Evolutionary conservation across 2,329 filamentous ascomycete species (phyloP), one percentile per base, ranked within the genome.

Genomic region (Phoma herbarum): DNA sequence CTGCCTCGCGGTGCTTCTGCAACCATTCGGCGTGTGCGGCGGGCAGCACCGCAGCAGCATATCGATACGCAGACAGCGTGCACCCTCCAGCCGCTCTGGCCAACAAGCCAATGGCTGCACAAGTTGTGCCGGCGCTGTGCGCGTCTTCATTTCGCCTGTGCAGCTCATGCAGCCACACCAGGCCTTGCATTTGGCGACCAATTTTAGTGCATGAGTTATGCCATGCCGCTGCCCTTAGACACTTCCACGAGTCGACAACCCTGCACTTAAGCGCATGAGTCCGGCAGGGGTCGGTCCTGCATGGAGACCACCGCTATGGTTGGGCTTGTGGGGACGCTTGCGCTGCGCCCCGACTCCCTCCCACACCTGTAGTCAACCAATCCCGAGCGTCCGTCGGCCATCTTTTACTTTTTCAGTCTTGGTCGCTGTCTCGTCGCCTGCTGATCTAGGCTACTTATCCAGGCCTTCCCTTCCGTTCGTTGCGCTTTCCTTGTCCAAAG

Each of bases 361-460:
- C 68, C 63, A 69, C 67, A 60, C 64, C 57, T 59, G 60, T 63
- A 66, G 67, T 69, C 66, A 65, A 71, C 68, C 75, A 75, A 75
- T 76, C 75, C 74, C 75, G 71, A 70, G 73, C 71, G 65, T 63
- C 72, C 69, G 67, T 68, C 69, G 74, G 74, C 72, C 75, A 76
- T 78, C 76, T 75, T 77, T 78, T 73, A 76, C 77, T 77, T 65
- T 75, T 78, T 75, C 71, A 72, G 67, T 68, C 67, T 61, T 72
- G 72, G 73, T 74, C 70, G 61, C 61, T 67, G 72, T 75, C 72
- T 75, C 69, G 75, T 75, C 75, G 65, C 66, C 70, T 65, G 74
- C 73, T 75, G 75, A 76, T 75, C 74, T 69, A 69, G 66, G 68
- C 70, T 77, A 76, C 75, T 77, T 77, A 76, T 77, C 74, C 75